Percentiles rank a stretch among this genome's conserved stretches.
Evolutionary conservation across 2,329 filamentous ascomycete genomes (phyloP).

Genomic region (Lachnellula willkommii): DNA sequence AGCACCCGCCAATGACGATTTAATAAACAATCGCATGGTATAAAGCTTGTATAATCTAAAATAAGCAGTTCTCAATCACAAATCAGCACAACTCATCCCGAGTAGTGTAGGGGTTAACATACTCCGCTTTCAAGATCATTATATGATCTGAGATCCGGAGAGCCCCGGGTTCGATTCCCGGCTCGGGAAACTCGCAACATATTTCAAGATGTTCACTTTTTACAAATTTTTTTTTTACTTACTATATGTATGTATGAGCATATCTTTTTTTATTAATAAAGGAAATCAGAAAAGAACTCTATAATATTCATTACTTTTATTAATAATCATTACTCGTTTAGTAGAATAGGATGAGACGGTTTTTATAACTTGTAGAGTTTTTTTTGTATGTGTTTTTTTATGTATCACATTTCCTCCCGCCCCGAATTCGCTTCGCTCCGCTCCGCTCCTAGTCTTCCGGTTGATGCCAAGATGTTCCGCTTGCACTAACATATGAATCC

Average conservation of each 20-base stretch:
- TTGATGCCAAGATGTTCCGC: neutral
- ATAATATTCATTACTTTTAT: too few relatives aligned
- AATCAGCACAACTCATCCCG: neutral
- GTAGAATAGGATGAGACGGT: too few relatives aligned
- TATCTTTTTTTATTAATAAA: neutral
- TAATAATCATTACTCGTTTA: too few relatives aligned
- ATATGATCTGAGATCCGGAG: neutral
- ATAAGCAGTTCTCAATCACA: neutral
- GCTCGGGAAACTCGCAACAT: neutral
- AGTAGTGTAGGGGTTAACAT: conserved; percentile 10
- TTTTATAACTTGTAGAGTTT: too few relatives aligned
- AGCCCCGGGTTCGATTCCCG: conserved; percentile 12
- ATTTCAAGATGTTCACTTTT: too few relatives aligned
- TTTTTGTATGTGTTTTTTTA: too few relatives aligned
- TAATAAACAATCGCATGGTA: too few relatives aligned
- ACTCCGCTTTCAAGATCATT: conserved; percentile 1
- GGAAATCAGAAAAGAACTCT: neutral
- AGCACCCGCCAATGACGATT: too few relatives aligned
- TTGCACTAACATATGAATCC: neutral
- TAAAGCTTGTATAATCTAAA: too few relatives aligned
- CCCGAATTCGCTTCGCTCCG: neutral
- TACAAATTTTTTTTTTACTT: too few relatives aligned
- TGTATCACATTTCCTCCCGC: too few relatives aligned
- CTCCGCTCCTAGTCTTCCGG: neutral
- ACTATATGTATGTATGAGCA: too few relatives aligned